These are phyloP conservation scores for Cotoneaster glaucophyllus DNA, from an alignment of 306 rosid genomes.

Conservation along the genomic window DNA sequence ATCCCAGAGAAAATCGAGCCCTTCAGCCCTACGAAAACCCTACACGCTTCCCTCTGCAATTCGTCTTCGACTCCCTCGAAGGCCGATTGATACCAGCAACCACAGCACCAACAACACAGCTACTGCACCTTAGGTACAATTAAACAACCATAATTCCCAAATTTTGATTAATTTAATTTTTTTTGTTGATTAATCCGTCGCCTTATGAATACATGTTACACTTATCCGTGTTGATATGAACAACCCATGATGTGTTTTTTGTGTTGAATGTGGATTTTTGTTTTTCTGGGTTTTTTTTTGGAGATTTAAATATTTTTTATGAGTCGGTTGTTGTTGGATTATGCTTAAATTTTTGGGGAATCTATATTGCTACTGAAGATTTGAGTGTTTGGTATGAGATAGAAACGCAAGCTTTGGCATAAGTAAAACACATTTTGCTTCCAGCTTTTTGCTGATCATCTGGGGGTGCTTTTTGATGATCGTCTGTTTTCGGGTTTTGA, in stretches of 20 bases:
- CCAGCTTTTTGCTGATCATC: background rate
- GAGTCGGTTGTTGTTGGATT: background rate
- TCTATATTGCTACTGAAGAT: background rate
- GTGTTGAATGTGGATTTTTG: background rate
- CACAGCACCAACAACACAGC: background rate
- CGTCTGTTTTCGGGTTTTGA: background rate
- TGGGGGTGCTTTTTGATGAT: background rate
- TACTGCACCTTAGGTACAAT: constrained; percentile 7
- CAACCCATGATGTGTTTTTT: background rate
- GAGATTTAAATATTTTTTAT: background rate
- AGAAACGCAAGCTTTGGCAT: background rate
- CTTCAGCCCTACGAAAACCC: background rate
- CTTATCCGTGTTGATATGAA: background rate
- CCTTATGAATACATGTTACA: background rate
- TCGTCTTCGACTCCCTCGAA: constrained; percentile 7
- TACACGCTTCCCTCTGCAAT: background rate
- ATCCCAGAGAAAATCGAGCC: background rate
- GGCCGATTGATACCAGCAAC: background rate
- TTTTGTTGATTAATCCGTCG: background rate
- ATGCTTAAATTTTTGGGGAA: background rate
- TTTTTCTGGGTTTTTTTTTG: background rate
- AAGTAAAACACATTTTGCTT: background rate
- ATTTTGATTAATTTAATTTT: background rate
- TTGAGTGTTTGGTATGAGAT: background rate
- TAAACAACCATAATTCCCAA: background rate